A percentile compares a stretch with the other conserved stretches of the same genome.
Conservation (phyloP, 2,329 filamentous ascomycete species). For the Penicillium brasilianum region DNA sequence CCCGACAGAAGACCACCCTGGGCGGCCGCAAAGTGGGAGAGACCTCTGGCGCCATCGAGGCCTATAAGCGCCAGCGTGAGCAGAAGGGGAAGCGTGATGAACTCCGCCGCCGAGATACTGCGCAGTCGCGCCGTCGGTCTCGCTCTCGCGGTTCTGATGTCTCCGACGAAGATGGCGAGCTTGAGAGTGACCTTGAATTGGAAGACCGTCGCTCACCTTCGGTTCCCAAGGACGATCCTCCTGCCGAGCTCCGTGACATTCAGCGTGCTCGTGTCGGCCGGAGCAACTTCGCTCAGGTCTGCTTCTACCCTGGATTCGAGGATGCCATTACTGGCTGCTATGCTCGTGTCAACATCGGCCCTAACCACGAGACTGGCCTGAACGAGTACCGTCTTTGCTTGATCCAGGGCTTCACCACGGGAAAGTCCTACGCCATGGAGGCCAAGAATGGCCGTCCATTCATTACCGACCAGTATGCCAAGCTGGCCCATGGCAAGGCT, state of each 20-base stretch:
- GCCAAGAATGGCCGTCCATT: slow-evolving; percentile 75
- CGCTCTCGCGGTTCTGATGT: slow-evolving; percentile 66
- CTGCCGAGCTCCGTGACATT: slow-evolving; percentile 77
- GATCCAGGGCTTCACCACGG: slow-evolving; percentile 82
- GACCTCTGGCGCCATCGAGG: slow-evolving; percentile 74
- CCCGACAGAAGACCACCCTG: slow-evolving; percentile 71
- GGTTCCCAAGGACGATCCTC: slow-evolving; percentile 67
- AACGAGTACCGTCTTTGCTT: slow-evolving; percentile 86
- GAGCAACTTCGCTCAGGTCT: slow-evolving; percentile 85
- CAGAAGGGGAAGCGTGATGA: slow-evolving; percentile 59
- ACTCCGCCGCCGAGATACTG: slow-evolving; percentile 49
- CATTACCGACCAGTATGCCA: slow-evolving; percentile 82
- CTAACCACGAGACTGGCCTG: slow-evolving; percentile 71
- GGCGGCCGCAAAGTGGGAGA: slow-evolving; percentile 71
- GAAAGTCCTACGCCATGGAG: slow-evolving; percentile 82
- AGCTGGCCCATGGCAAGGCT: slow-evolving; percentile 80
- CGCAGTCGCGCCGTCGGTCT: slow-evolving; percentile 60
- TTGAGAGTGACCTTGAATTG: slow-evolving; percentile 81
- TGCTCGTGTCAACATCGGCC: slow-evolving; percentile 80
- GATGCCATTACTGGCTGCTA: slow-evolving; percentile 81
- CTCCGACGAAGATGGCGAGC: slow-evolving; percentile 68
- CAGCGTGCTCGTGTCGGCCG: slow-evolving; percentile 84
- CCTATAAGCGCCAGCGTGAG: slow-evolving; percentile 65
- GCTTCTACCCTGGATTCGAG: slow-evolving; percentile 91
- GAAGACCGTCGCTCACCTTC: slow-evolving; percentile 62